Conservation (phyloP, 2,329 filamentous ascomycete species). For the Fusarium buharicum region DNA sequence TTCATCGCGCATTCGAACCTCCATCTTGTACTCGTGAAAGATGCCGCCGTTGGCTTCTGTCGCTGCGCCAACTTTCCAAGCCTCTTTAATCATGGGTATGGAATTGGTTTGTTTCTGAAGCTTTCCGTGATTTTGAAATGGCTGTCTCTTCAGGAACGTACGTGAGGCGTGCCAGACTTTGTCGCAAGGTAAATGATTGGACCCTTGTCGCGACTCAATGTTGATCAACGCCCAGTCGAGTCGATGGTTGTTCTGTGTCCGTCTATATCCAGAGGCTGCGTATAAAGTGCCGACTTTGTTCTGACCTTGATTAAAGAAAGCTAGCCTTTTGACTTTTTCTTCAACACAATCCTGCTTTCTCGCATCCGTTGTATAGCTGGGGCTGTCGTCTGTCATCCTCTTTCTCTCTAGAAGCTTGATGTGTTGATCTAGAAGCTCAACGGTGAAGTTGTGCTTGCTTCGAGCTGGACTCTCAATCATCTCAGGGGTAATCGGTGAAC, state of each 20-base stretch:
- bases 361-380: neutral
- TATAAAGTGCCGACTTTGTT: neutral
- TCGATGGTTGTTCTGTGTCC: neutral
- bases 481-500: neutral
- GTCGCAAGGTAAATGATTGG: neutral
- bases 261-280: neutral
- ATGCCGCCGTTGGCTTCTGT: neutral
- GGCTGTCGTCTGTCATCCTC: neutral
- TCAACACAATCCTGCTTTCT: neutral
- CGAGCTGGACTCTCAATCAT: neutral
- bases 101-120: neutral
- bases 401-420: neutral
- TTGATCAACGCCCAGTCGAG: neutral
- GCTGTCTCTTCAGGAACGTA: neutral
- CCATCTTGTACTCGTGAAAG: neutral
- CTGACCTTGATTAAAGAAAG: neutral
- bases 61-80: neutral
- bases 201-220: neutral
- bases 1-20: neutral
- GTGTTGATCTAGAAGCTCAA: neutral
- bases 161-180: neutral
- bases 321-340: neutral
- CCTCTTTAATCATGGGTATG: neutral
- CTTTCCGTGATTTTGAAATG: neutral
- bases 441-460: neutral